These are phyloP conservation scores for Agrocybe chaxingu DNA, from an alignment of 768 basidiomycete genomes.

Conservation along the genomic window DNA sequence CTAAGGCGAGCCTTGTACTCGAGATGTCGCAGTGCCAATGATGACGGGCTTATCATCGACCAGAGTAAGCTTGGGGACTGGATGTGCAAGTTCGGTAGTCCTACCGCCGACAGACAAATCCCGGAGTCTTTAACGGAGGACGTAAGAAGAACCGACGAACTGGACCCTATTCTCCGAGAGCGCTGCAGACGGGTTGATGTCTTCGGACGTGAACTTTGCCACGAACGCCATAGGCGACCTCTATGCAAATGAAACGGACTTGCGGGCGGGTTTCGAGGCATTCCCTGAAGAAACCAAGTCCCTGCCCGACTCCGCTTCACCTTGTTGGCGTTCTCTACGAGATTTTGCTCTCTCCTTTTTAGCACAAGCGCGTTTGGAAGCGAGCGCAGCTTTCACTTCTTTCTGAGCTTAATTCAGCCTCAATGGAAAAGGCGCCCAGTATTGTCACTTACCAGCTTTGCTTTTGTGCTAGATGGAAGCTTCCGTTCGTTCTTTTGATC, in stretches of 20 bases:
- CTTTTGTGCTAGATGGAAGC: conserved; percentile 27
- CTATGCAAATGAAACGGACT: conserved; percentile 12
- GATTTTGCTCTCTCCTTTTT: conserved; percentile 37
- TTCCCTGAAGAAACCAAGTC: not conserved
- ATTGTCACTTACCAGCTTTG: conserved; percentile 32
- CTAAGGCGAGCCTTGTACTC: too few relatives aligned
- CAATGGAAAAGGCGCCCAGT: not conserved
- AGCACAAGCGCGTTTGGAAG: conserved; percentile 29
- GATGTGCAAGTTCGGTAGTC: too few relatives aligned
- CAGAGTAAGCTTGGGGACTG: too few relatives aligned
- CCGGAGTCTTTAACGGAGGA: too few relatives aligned
- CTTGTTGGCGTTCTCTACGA: conserved; percentile 19
- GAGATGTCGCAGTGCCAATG: too few relatives aligned
- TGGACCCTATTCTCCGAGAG: conserved; percentile 1
- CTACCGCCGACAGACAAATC: too few relatives aligned
- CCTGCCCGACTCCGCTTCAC: not conserved
- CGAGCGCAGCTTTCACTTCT: conserved; percentile 37
- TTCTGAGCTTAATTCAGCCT: conserved; percentile 25
- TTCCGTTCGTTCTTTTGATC: conserved; percentile 24
- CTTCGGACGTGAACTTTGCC: not conserved
- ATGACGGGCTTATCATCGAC: too few relatives aligned
- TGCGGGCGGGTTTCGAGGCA: conserved; percentile 9
- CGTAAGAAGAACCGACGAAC: too few relatives aligned
- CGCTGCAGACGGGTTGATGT: conserved; percentile 4
- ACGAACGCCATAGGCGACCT: not conserved